These are phyloP conservation scores for Achaetomiella virescens DNA, from an alignment of 495 filamentous ascomycete species.

Conservation along the genomic window DNA sequence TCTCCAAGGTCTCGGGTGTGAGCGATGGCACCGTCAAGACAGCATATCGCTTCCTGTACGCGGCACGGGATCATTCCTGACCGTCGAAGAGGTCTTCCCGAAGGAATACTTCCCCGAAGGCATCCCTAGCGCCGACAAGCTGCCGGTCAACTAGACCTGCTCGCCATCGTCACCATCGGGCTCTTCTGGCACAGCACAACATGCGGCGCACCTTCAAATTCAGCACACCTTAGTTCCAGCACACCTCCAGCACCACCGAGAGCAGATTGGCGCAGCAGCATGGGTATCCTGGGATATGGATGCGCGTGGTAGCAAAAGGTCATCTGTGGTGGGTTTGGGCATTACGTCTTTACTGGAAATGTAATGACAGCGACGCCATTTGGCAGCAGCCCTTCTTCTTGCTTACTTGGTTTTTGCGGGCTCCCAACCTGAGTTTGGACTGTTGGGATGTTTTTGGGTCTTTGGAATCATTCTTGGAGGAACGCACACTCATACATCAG, in stretches of 20 bases:
- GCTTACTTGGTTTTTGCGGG: not conserved
- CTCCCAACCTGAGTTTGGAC: not conserved
- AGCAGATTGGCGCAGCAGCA: not conserved
- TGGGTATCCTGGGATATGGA: not conserved
- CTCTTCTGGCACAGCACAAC: no score
- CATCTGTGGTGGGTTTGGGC: not conserved
- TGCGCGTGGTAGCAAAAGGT: conserved; percentile 1
- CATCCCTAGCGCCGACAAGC: conserved; percentile 41
- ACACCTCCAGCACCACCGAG: not conserved
- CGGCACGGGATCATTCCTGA: conserved; percentile 66
- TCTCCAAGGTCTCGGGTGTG: conserved; percentile 72
- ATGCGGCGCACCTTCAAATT: no score
- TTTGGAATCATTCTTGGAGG: not conserved
- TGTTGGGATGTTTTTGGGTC: not conserved
- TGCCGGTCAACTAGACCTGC: conserved; percentile 46
- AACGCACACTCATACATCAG: no score
- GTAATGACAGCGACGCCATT: conserved; percentile 6
- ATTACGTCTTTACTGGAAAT: conserved; percentile 13
- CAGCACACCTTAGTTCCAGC: no score
- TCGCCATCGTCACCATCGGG: no score
- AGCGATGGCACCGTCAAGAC: conserved; percentile 95
- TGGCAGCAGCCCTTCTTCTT: not conserved
- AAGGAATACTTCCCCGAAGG: conserved; percentile 55
- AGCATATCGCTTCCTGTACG: conserved; percentile 82
- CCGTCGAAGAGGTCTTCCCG: conserved; percentile 63